Percentiles rank a stretch among this genome's conserved stretches.
These are phyloP conservation scores for Pezicula radicicola DNA, from an alignment of 2,329 filamentous ascomycete species.

Conservation along the genomic window DNA sequence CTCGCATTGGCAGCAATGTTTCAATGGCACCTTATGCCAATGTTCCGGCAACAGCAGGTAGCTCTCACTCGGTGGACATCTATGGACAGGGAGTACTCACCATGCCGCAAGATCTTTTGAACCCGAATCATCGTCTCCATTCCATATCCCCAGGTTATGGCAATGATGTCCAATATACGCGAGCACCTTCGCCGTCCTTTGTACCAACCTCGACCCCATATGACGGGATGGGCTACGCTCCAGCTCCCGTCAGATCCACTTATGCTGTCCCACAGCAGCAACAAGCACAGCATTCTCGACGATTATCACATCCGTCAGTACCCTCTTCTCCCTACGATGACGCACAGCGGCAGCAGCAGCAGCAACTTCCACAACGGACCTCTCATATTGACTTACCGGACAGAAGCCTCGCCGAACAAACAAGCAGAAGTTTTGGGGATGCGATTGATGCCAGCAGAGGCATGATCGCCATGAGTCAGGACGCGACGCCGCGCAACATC, in stretches of 20 bases:
- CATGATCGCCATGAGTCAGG: constrained; percentile 95
- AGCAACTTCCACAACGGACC: constrained; percentile 47
- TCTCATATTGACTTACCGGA: constrained; percentile 63
- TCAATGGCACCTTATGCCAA: constrained; percentile 69
- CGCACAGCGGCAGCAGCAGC: constrained; percentile 38
- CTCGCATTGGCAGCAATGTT: constrained; percentile 54
- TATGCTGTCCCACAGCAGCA: constrained; percentile 48
- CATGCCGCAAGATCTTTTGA: constrained; percentile 72
- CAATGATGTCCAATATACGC: constrained; percentile 61
- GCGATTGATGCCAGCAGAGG: constrained; percentile 89
- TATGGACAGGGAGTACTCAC: constrained; percentile 67
- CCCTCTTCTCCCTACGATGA: constrained; percentile 44
- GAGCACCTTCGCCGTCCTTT: constrained; percentile 50
- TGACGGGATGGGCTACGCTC: constrained; percentile 73
- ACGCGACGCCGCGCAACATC: constrained; percentile 87
- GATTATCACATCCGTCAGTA: constrained; percentile 84
- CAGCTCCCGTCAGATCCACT: constrained; percentile 58
- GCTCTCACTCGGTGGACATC: constrained; percentile 53
- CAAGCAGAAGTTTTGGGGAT: constrained; percentile 73
- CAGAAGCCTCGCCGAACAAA: constrained; percentile 56
- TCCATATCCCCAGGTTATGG: constrained; percentile 64
- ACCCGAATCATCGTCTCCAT: constrained; percentile 57
- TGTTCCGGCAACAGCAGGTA: constrained; percentile 73
- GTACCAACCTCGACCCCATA: constrained; percentile 56
- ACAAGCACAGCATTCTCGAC: constrained; percentile 47